A percentile compares a stretch with the other conserved stretches of the same genome.
Conservation (phyloP, 768 basidiomycete genomes). For the Phlegmacium glaucopus region DNA sequence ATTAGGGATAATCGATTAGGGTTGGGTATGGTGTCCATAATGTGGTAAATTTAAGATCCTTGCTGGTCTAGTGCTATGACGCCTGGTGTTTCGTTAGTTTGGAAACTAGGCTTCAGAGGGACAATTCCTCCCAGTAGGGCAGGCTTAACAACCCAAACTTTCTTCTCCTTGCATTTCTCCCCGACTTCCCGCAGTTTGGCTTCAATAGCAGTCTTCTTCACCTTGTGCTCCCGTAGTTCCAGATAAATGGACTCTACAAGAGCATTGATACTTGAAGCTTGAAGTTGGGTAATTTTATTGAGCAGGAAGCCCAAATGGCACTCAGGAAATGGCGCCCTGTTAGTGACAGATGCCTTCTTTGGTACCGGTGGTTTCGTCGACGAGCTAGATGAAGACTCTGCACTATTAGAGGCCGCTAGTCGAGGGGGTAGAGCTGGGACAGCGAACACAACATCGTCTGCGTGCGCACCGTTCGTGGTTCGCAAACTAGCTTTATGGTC, state of each 20-base stretch:
- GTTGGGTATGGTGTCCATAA: slow-evolving; percentile 1
- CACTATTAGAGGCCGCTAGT: slow-evolving; percentile 18
- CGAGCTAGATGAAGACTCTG: slow-evolving; percentile 11
- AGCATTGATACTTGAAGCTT: slow-evolving; percentile 58
- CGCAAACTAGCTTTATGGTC: slow-evolving; percentile 29
- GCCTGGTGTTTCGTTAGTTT: neutral
- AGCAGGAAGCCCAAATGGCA: slow-evolving; percentile 57
- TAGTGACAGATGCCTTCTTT: slow-evolving; percentile 29
- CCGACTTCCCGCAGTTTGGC: slow-evolving; percentile 75
- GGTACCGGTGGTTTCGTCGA: slow-evolving; percentile 11
- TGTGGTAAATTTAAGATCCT: neutral
- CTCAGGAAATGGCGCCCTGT: slow-evolving; percentile 70
- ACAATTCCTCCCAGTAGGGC: slow-evolving; percentile 20
- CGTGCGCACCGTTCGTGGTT: slow-evolving; percentile 8
- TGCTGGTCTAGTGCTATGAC: slow-evolving; percentile 1
- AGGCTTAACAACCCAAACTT: slow-evolving; percentile 69
- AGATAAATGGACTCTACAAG: slow-evolving; percentile 74
- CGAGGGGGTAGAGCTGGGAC: slow-evolving; percentile 45
- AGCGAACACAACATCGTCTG: slow-evolving; percentile 35
- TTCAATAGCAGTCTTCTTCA: slow-evolving; percentile 84
- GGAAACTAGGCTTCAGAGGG: neutral
- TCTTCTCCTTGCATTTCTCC: slow-evolving; percentile 71
- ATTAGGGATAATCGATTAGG: slow-evolving; percentile 8
- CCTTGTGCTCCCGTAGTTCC: slow-evolving; percentile 62
- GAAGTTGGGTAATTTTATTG: slow-evolving; percentile 56